Evolutionary conservation across 2,329 filamentous ascomycete genomes (phyloP), one percentile per base, ranked within the genome.

Genomic region (Rhytidhysteron rufulum): DNA sequence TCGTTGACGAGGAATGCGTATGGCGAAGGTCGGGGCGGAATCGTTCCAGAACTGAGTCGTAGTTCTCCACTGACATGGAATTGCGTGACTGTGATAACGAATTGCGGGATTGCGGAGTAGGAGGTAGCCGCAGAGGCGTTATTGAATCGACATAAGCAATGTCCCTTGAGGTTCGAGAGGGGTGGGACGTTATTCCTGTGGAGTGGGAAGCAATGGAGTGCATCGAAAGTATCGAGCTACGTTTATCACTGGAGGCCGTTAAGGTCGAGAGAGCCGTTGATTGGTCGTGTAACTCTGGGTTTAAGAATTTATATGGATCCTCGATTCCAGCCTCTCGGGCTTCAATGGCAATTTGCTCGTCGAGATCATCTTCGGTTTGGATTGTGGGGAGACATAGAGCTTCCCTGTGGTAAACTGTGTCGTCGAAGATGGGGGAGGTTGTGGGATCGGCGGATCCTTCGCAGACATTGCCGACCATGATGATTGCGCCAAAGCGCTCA

Each of bases 181-280:
- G 55, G 20, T 57, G 51, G 11, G 58, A 63, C 1, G 61, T 64
- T 30, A 57, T 45, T 44, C 54, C 50, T 8, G 62, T 64, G 5
- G 59, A 65, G 22, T 63, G 60, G 2, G 61, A 62, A 30, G 62
- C 60, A 22, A 55, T 55, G 7, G 61, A 65, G 34, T 57, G 59
- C 5, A 63, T 47, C 10, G 61, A 64, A n/a, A n/a, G n/a, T 15
- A 58, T 45, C n/a, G 57, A 60, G 43, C 59, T 64, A 27, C 56
- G 43, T 20, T 50, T 48, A 25, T 57, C 60, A 44, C 57, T 64
- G 20, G 55, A 52, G 21, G 57, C 40, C 5, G 57, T 63, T 30
- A 57, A 43, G 34, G 55, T 56, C 6, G 60, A 62, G 15, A 59
- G 42, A n/a, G 58, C 54, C 21, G 55, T 52, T 4, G 57, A 54